Percentiles rank a stretch among this genome's conserved stretches.
These are phyloP conservation scores for Pythium chondricola DNA, from an alignment of 352 stramenopile genomes.

Conservation along the genomic window DNA sequence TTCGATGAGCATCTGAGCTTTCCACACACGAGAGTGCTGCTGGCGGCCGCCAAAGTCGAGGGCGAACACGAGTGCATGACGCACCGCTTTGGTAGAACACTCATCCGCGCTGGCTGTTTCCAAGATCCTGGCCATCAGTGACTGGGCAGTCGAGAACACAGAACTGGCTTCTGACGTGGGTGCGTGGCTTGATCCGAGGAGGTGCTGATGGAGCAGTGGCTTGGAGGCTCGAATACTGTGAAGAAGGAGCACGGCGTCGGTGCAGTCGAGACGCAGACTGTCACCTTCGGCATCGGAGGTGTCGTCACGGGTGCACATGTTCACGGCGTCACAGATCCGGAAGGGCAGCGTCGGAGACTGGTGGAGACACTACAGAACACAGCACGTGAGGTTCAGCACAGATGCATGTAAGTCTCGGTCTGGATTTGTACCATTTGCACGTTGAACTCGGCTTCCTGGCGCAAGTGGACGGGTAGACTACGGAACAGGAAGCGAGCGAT, in stretches of 20 bases:
- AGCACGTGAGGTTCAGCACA: too few relatives aligned
- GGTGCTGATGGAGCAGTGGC: constrained; percentile 66
- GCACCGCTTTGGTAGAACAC: not conserved
- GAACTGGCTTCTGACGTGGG: constrained; percentile 22
- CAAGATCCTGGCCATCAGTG: constrained; percentile 28
- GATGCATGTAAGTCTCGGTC: too few relatives aligned
- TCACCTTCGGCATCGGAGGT: constrained; percentile 3
- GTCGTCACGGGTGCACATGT: constrained; percentile 11
- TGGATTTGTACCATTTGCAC: constrained; percentile 54
- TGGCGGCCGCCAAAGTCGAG: constrained; percentile 65
- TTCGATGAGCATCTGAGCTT: constrained; percentile 70
- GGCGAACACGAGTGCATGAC: constrained; percentile 16
- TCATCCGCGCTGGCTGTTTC: not conserved
- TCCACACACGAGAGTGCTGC: constrained; percentile 65
- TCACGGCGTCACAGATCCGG: constrained; percentile 47
- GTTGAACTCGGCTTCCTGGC: constrained; percentile 72
- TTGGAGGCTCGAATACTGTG: constrained; percentile 73
- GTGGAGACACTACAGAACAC: constrained; percentile 35
- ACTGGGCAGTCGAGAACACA: constrained; percentile 35
- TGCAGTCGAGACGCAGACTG: constrained; percentile 30
- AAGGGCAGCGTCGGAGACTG: constrained; percentile 41
- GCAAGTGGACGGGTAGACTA: constrained; percentile 40
- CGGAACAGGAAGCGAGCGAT: constrained; percentile 44
- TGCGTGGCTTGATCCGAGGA: not conserved
- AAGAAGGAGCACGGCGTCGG: constrained; percentile 61